A percentile compares a stretch with the other conserved stretches of the same genome.
Conservation (phyloP, 2,329 filamentous ascomycete genomes). For the Clathrospora elynae region DNA sequence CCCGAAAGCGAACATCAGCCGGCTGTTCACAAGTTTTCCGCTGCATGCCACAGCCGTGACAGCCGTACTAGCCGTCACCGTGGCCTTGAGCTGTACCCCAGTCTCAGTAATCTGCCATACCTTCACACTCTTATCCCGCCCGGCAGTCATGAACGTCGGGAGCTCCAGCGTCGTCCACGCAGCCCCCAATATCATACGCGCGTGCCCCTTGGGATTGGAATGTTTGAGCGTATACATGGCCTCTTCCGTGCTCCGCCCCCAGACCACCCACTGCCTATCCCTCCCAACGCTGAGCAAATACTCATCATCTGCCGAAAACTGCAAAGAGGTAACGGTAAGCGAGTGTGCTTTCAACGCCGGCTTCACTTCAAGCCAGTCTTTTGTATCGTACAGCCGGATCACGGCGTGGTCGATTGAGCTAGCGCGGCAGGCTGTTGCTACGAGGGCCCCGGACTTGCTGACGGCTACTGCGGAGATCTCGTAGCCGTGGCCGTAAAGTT, state of each 20-base stretch:
- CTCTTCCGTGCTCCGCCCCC: constrained; percentile 57
- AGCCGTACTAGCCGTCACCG: constrained; percentile 29
- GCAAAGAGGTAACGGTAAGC: constrained; percentile 80
- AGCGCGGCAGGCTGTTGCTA: constrained; percentile 92
- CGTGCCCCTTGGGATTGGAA: constrained; percentile 81
- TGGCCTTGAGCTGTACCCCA: constrained; percentile 31
- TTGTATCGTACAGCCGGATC: constrained; percentile 86
- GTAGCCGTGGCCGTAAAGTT: constrained; percentile 96
- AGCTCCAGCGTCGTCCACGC: constrained; percentile 68
- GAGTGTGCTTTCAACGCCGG: constrained; percentile 84
- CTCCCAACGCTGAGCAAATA: constrained; percentile 86
- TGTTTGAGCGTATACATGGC: constrained; percentile 62
- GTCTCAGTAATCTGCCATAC: constrained; percentile 55
- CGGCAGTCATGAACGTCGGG: constrained; percentile 79
- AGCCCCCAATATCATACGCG: constrained; percentile 88
- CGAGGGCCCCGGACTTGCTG: constrained; percentile 72
- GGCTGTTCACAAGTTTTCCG: background rate
- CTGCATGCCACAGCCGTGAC: constrained; percentile 42
- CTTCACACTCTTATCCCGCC: constrained; percentile 81
- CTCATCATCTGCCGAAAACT: constrained; percentile 76
- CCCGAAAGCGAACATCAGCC: constrained; percentile 39
- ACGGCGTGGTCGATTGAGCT: constrained; percentile 94
- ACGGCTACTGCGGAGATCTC: constrained; percentile 88
- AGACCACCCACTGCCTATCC: constrained; percentile 90
- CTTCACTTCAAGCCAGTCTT: constrained; percentile 82